A percentile compares a stretch with the other conserved stretches of the same genome.
phyloP scores from a whole-genome alignment of 805 yeast species.

The Kluyveromyces starmeri region DNA sequence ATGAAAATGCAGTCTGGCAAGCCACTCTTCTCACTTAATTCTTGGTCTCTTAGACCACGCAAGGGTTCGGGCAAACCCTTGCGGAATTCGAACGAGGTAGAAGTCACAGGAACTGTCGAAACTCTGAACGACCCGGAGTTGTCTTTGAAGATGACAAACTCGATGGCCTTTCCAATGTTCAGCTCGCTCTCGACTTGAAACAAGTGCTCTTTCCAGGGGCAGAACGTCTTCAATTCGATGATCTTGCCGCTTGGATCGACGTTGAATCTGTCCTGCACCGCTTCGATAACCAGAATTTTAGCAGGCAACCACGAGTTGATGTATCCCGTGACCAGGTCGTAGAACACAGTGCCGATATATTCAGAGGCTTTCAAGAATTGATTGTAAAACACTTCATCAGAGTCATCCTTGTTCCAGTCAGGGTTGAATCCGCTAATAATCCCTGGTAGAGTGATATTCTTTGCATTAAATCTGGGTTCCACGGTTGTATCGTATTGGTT shows the following conservation, averaged over 20 bases:
- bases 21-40: conserved; percentile 63
- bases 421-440: conserved; percentile 79
- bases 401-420: conserved; percentile 63
- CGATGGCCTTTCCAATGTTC: conserved; percentile 43
- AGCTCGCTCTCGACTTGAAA: conserved; percentile 60
- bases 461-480: conserved; percentile 59
- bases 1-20: conserved; percentile 81
- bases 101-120: conserved; percentile 79
- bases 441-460: conserved; percentile 67
- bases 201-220: conserved; percentile 95
- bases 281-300: conserved; percentile 61
- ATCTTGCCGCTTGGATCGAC: conserved; percentile 66
- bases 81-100: conserved; percentile 76
- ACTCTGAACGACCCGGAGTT: conserved; percentile 71
- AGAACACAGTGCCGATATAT: conserved; percentile 77
- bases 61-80: conserved; percentile 81
- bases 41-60: conserved; percentile 94
- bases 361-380: conserved; percentile 63
- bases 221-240: conserved; percentile 61
- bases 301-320: conserved; percentile 93
- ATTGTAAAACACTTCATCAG: conserved; percentile 56
- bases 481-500: conserved; percentile 48
- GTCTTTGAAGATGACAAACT: conserved; percentile 77
- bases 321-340: conserved; percentile 52
- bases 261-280: conserved; percentile 49